Conservation (phyloP, 2,329 filamentous ascomycete genomes). For the Pseudogymnoascus sp. region DNA sequence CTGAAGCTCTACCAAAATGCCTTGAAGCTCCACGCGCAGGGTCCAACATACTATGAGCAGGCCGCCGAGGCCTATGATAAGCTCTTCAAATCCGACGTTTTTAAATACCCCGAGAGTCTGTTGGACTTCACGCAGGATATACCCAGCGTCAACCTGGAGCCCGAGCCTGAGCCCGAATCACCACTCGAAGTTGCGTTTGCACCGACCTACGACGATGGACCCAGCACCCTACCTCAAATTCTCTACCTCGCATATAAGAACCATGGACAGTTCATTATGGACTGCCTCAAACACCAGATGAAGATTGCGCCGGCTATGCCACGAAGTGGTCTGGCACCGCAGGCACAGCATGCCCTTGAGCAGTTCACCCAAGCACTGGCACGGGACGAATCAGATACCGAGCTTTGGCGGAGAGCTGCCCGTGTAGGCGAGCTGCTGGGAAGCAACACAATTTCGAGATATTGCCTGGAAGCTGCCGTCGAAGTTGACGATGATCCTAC, state of each 20-base stretch:
- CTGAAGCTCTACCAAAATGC: constrained; percentile 89
- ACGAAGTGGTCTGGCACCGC: constrained; percentile 17
- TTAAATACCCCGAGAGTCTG: constrained; percentile 77
- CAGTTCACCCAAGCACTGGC: constrained; percentile 52
- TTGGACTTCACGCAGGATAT: constrained; percentile 61
- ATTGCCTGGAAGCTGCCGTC: constrained; percentile 56
- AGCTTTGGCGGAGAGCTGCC: constrained; percentile 53
- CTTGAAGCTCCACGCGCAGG: constrained; percentile 83
- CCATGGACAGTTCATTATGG: constrained; percentile 83
- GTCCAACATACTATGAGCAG: constrained; percentile 63
- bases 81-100: constrained; percentile 87
- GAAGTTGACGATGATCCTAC: constrained; percentile 60
- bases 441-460: constrained; percentile 48
- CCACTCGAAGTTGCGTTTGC: constrained; percentile 44
- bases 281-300: constrained; percentile 52
- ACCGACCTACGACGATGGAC: constrained; percentile 60
- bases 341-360: constrained; percentile 37
- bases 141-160: constrained; percentile 25
- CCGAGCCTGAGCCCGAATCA: constrained; percentile 39
- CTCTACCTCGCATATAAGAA: constrained; percentile 94
- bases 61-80: constrained; percentile 74
- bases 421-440: constrained; percentile 50
- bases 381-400: constrained; percentile 58
- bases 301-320: constrained; percentile 31
- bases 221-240: constrained; percentile 77